phyloP scores from a whole-genome alignment of 169 alveolate genomes.

The Eimeria sp. region DNA sequence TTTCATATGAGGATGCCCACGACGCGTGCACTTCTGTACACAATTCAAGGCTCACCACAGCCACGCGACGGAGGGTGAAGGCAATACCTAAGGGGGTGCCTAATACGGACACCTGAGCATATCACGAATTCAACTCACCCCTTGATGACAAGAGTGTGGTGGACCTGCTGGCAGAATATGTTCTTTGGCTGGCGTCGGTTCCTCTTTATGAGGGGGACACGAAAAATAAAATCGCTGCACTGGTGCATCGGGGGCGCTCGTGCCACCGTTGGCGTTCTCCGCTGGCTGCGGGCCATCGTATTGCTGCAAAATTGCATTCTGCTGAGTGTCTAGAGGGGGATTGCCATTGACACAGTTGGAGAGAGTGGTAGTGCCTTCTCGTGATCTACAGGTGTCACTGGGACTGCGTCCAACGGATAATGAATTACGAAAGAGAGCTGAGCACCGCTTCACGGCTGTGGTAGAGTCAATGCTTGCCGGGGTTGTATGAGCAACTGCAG shows the following conservation, averaged over 20 bases:
- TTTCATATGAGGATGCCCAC: neutral
- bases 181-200: neutral
- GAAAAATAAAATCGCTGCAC: neutral
- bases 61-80: neutral
- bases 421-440: slow-evolving; percentile 13
- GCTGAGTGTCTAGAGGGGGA: neutral
- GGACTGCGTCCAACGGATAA: slow-evolving; percentile 22
- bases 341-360: neutral
- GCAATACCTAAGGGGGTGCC: neutral
- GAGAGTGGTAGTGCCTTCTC: neutral
- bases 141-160: neutral
- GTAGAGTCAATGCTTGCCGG: slow-evolving; percentile 29
- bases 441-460: neutral
- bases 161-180: neutral
- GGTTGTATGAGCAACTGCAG: neutral
- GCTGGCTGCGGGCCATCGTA: neutral
- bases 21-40: neutral
- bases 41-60: neutral
- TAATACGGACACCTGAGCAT: neutral
- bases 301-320: slow-evolving; percentile 3
- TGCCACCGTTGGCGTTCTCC: neutral
- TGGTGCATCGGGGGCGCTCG: neutral
- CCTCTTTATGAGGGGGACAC: neutral
- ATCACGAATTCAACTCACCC: neutral
- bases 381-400: neutral